Evolutionary conservation across 2,329 filamentous ascomycete species (phyloP), one percentile per base, ranked within the genome.

Genomic region (Diplodia corticola): DNA sequence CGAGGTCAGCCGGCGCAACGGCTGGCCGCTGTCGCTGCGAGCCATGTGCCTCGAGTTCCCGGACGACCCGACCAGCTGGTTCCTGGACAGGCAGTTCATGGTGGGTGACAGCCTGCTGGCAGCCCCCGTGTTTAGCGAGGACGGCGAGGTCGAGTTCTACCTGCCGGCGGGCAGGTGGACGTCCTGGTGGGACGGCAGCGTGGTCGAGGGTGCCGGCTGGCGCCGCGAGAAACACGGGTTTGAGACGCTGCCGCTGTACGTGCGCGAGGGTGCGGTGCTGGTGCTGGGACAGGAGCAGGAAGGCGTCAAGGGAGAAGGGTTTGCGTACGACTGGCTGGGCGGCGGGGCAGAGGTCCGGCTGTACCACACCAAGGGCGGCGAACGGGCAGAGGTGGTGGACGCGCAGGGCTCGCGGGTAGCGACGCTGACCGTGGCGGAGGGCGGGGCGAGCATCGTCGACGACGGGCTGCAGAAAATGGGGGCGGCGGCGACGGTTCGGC

Each of bases 1-100:
- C 0, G 75, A 83, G 54, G 77, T 82, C 61, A 82, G 83, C 1
- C 77, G 82, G 48, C 78, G 78, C 17, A 79, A 81, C 1, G 88
- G 88, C 0, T 83, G 85, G 69, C 88, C 88, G 3, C 81, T 89
- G 17, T 85, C 78, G 28, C 71, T 91, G 69, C 79, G 89, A 44
- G 84, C 89, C 22, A 84, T 89, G 74, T 87, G 88, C 67, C 80
- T 91, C 35, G 89, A 92, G 76, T 92, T 91, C 71, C 89, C 88
- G 1, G 82, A 87, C 2, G 90, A 92, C 71, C 83, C 84, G n/a
- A 90, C 86, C 4, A 80, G 85, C 0, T 91, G 89, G 85, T 83
- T 81, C 61, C 81, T 90, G 53, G 89, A 92, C 75, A 84, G 87
- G 35, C 87, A 91, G 74, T 92, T 91, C 76, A 89, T 92, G 86